Conservation (phyloP, 1,284 basidiomycete species). For the Trichosporon coremiiforme region DNA sequence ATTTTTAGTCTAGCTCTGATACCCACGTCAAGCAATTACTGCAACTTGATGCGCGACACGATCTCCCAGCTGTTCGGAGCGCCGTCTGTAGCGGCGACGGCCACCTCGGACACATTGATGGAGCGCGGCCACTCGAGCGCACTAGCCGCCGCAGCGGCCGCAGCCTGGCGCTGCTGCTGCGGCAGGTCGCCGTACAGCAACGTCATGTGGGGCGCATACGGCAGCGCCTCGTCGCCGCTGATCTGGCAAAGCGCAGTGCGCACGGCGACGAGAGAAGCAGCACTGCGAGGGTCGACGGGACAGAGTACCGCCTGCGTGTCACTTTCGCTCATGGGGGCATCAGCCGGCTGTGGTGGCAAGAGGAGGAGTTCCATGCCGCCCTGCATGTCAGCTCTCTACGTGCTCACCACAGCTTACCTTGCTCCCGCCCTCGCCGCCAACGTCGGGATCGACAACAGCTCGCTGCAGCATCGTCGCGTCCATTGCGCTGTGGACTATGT, state of each 20-base stretch:
- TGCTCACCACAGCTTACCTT: background rate
- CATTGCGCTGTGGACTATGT: background rate
- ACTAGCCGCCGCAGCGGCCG: background rate
- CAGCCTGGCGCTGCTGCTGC: background rate
- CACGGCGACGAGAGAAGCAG: background rate
- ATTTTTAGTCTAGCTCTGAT: background rate
- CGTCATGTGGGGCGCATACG: slow-evolving; percentile 7
- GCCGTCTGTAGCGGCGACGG: background rate
- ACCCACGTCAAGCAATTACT: background rate
- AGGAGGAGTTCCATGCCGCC: background rate
- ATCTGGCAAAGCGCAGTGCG: background rate
- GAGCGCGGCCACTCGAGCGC: slow-evolving; percentile 3
- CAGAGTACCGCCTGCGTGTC: slow-evolving; percentile 12
- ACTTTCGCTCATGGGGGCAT: background rate
- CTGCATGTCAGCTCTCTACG: background rate
- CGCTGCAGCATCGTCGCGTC: slow-evolving; percentile 14
- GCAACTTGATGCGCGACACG: background rate
- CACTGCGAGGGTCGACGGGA: background rate
- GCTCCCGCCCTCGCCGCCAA: background rate
- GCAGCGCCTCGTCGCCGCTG: slow-evolving; percentile 8
- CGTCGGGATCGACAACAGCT: background rate
- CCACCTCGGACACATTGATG: background rate
- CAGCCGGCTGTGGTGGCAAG: background rate
- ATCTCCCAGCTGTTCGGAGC: background rate
- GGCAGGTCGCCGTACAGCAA: slow-evolving; percentile 3